Conservation (phyloP, 306 rosid species). For the Betula pendula region DNA sequence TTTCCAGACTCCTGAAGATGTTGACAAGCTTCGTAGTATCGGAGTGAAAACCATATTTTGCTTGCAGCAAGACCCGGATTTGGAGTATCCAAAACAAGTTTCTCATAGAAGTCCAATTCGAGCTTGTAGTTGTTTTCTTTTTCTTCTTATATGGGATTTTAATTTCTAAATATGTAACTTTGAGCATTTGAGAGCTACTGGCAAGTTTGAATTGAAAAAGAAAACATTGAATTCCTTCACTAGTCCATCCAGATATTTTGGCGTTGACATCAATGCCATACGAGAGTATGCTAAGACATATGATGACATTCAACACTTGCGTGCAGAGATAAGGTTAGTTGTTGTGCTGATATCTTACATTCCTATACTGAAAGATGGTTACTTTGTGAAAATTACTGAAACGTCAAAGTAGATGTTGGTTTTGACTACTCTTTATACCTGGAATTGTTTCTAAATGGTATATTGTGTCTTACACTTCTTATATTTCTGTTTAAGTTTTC, state of each 20-base stretch:
- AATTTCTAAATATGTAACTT: not conserved
- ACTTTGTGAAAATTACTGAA: conserved; percentile 3
- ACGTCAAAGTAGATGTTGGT: not conserved
- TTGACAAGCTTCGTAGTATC: conserved; percentile 78
- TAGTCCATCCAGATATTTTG: conserved; percentile 65
- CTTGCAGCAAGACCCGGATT: conserved; percentile 83
- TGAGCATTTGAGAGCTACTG: conserved; percentile 4
- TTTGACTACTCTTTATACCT: not conserved
- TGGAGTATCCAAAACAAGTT: conserved; percentile 73
- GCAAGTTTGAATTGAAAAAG: conserved; percentile 21
- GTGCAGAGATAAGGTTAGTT: conserved; percentile 88
- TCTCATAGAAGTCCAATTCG: conserved; percentile 20
- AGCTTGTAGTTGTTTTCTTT: not conserved
- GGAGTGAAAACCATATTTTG: conserved; percentile 96
- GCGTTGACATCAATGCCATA: conserved; percentile 87
- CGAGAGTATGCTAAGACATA: conserved; percentile 61
- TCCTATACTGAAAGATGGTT: conserved; percentile 2
- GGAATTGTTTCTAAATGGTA: not conserved
- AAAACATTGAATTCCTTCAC: conserved; percentile 42
- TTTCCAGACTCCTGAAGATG: conserved; percentile 79
- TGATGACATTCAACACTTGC: conserved; percentile 84
- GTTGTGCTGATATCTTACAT: not conserved
- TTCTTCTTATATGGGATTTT: conserved; percentile 1
- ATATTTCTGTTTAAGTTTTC: not conserved
- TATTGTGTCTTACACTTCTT: not conserved